phyloP scores from a whole-genome alignment of 495 filamentous ascomycete genomes.

The Cercophora scortea region DNA sequence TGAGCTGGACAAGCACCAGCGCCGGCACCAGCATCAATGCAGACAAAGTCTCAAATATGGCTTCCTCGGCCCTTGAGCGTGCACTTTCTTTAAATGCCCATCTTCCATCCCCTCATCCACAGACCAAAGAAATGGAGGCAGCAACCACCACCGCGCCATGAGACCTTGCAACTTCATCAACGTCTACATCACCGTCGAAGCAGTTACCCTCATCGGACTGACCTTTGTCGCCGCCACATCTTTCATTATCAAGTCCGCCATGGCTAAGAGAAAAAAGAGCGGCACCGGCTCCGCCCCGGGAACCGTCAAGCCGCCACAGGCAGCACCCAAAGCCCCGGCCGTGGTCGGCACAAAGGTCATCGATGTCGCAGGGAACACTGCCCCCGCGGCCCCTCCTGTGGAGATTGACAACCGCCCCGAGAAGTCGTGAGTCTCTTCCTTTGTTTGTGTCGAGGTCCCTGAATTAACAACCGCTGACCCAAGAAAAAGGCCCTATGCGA shows the following conservation, averaged over 20 bases:
- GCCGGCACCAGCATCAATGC: not conserved
- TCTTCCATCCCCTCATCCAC: not conserved
- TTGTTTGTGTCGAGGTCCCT: too few relatives aligned
- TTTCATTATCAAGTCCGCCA: slow-evolving; percentile 11
- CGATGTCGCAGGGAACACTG: slow-evolving; percentile 3
- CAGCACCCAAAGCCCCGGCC: not conserved
- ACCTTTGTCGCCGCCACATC: slow-evolving; percentile 14
- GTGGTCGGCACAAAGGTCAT: slow-evolving; percentile 3
- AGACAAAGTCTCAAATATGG: not conserved
- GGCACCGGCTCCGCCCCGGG: slow-evolving; percentile 8
- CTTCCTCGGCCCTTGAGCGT: not conserved
- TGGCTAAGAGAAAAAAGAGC: slow-evolving; percentile 23
- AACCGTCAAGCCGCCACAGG: not conserved
- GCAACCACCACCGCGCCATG: slow-evolving; percentile 11
- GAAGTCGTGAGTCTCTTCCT: slow-evolving; percentile 16
- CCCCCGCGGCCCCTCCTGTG: slow-evolving; percentile 1
- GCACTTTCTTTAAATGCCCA: not conserved
- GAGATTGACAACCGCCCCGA: slow-evolving; percentile 21
- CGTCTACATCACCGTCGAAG: slow-evolving; percentile 20
- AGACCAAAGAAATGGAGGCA: slow-evolving; percentile 5
- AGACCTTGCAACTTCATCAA: slow-evolving; percentile 12
- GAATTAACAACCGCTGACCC: not conserved
- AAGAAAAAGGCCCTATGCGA: slow-evolving; percentile 19
- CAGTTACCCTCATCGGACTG: slow-evolving; percentile 19
- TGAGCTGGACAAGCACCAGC: not conserved